Evolutionary conservation across 257 asterid species (phyloP).

Genomic region (Hygrophila difformis): DNA sequence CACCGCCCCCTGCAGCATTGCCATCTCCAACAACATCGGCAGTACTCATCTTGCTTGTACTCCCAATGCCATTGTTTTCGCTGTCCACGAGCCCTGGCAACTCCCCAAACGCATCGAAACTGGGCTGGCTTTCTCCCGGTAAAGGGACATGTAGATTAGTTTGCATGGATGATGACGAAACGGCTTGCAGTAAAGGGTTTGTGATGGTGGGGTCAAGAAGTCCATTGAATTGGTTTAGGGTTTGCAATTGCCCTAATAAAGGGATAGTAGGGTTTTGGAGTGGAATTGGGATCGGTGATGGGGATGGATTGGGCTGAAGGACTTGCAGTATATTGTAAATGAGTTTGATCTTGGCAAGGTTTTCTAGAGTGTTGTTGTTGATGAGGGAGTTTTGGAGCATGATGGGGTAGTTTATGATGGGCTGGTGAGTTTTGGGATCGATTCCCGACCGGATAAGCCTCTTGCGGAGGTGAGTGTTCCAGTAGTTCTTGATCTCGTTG

Average conservation of each 20-base stretch:
- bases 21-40: no score
- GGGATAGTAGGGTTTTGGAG: neutral
- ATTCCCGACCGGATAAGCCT: slow-evolving; percentile 37
- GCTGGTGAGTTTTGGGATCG: slow-evolving; percentile 44
- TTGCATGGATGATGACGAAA: neutral
- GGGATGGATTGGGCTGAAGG: slow-evolving; percentile 19
- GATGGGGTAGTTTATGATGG: slow-evolving; percentile 19
- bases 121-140: slow-evolving; percentile 3
- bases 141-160: slow-evolving; percentile 2
- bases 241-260: no score
- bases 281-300: neutral
- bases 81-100: slow-evolving; percentile 7
- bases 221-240: slow-evolving; percentile 4
- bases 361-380: slow-evolving; percentile 6
- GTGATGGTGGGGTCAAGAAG: neutral
- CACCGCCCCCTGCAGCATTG: neutral
- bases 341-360: slow-evolving; percentile 25
- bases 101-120: slow-evolving; percentile 6
- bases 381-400: slow-evolving; percentile 9
- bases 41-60: neutral
- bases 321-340: slow-evolving; percentile 24
- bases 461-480: slow-evolving; percentile 50
- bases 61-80: neutral
- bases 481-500: slow-evolving; percentile 51
- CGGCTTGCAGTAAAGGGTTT: slow-evolving; percentile 8